Evolutionary conservation across 2,329 filamentous ascomycete species (phyloP).

Genomic region (Conoideocrella luteorostrata): DNA sequence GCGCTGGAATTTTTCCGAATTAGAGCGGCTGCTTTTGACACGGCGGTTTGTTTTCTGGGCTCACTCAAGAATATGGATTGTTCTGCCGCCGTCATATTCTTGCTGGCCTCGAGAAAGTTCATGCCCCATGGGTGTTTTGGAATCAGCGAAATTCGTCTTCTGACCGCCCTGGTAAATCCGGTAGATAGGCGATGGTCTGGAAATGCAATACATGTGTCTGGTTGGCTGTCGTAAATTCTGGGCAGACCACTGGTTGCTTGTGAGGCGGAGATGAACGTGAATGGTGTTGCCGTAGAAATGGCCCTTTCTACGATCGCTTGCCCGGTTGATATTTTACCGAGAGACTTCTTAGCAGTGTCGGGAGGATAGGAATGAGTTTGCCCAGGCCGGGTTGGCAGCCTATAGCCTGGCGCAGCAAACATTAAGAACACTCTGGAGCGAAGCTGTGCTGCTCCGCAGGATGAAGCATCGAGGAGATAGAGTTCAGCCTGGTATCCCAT

Average conservation of each 20-base stretch:
- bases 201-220: constrained; percentile 54
- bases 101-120: constrained; percentile 43
- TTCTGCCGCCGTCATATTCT: constrained; percentile 32
- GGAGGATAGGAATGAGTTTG: constrained; percentile 58
- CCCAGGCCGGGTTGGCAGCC: constrained; percentile 47
- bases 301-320: constrained; percentile 49
- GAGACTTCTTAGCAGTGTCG: constrained; percentile 18
- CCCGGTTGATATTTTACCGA: constrained; percentile 57
- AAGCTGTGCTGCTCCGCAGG: constrained; percentile 58
- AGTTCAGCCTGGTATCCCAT: constrained; percentile 71
- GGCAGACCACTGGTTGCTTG: constrained; percentile 57
- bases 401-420: constrained; percentile 61
- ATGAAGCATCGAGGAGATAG: constrained; percentile 63
- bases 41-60: no score
- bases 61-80: constrained; percentile 34
- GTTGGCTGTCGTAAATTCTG: constrained; percentile 52
- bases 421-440: constrained; percentile 64
- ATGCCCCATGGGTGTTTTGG: constrained; percentile 52
- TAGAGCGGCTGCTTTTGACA: constrained; percentile 1
- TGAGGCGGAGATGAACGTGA: constrained; percentile 46
- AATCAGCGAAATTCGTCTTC: constrained; percentile 48
- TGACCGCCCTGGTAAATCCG: constrained; percentile 30
- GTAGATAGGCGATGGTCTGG: constrained; percentile 61
- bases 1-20: constrained; percentile 28
- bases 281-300: constrained; percentile 44